Base-by-base conservation (phyloP, 2,329 filamentous ascomycete species). In the Pyrenochaeta sp. region DNA sequence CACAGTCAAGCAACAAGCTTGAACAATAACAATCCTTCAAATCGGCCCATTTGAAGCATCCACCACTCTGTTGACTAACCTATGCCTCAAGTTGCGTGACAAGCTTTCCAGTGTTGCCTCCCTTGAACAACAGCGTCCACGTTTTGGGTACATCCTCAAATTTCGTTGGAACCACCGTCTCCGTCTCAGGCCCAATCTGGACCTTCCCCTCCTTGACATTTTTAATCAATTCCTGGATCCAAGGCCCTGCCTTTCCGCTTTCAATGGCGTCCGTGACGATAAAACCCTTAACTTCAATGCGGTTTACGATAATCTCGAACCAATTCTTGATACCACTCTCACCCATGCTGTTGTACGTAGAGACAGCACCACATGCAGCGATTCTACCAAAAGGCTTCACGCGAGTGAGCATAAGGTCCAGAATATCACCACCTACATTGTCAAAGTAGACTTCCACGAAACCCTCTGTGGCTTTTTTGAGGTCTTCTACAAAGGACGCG, bases 371-470 rank as follows among this genome's bases (percentile, higher is more conserved):
- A 57, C 78, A 81, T 0, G 78, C 74, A 3, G 76, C 74, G 7
- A 81, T 69, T 7, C 76, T 72, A 1, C 79, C 79, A 39, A 69
- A 58, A 17, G 66, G 69, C 68, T 76, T 76, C 60, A 81, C 71
- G 32, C 77, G 74, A 20, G 69, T 63, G 12, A 83, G 69, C 73
- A 79, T 78, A 30, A 79, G 65, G 50, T 82, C 79, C 40, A 83
- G 69, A 32, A 82, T 79, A 27, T 74, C 67, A 3, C 80, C 81
- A 6, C 81, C 81, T 2, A 82, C 79, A 54, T 83, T 83, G 63
- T 83, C 81, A 49, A 79, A 82, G 61, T 80, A 83, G 7, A 83
- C 73, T 12, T 85, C 80, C 1, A 82, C 82, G 60, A 77, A 81
- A n/a, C 77, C 76, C 1, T 78, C 75, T 0, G 82, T 83, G 3